These are phyloP conservation scores for Houttuynia cordata DNA, from an alignment of 164 flowering plant species.

Conservation along the genomic window DNA sequence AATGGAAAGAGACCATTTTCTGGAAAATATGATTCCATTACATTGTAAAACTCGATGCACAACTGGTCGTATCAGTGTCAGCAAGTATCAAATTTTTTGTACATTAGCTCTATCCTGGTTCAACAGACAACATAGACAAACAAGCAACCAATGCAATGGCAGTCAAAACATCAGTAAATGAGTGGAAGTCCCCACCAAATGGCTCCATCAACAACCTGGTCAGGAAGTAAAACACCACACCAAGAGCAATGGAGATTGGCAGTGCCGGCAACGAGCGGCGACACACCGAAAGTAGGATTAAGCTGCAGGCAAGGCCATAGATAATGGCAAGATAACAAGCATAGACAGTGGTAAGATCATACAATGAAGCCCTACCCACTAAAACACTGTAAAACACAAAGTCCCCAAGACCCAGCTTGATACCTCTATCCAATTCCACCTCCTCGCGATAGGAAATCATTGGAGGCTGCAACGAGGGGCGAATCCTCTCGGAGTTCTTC, in stretches of 20 bases:
- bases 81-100: too few species aligned
- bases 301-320: constrained; percentile 87
- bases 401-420: constrained; percentile 90
- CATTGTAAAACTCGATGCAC: too few species aligned
- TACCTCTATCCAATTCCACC: constrained; percentile 29
- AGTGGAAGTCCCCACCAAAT: constrained; percentile 69
- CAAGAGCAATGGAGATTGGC: constrained; percentile 75
- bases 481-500: constrained; percentile 26
- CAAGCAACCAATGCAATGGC: not conserved
- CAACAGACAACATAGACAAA: not conserved
- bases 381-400: constrained; percentile 88
- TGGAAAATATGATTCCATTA: too few species aligned
- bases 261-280: constrained; percentile 84
- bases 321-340: constrained; percentile 95
- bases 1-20: too few species aligned
- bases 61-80: too few species aligned
- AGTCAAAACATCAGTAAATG: constrained; percentile 72
- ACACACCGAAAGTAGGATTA: constrained; percentile 67
- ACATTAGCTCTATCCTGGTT: not conserved
- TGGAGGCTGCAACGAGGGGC: constrained; percentile 29
- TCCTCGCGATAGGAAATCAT: not conserved
- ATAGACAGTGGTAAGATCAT: constrained; percentile 94
- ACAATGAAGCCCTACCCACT: constrained; percentile 98
- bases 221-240: constrained; percentile 77
- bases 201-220: constrained; percentile 90